These are phyloP conservation scores for Phialocephala subalpina DNA, from an alignment of 2,329 filamentous ascomycete genomes.

Conservation along the genomic window DNA sequence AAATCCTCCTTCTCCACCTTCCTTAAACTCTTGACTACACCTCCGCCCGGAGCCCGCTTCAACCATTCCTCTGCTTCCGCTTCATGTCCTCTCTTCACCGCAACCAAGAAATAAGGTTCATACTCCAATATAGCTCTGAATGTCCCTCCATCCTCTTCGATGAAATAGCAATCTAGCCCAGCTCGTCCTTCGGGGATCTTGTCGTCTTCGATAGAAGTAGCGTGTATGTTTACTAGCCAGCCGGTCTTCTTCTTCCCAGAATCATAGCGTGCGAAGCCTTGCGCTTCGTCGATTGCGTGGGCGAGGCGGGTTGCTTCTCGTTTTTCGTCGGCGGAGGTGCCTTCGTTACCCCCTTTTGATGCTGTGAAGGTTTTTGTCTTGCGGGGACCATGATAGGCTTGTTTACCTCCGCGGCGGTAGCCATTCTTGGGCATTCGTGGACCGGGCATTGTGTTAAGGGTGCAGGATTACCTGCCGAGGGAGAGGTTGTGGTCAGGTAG, in stretches of 20 bases:
- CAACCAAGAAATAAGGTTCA: conserved; percentile 94
- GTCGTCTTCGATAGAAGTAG: conserved; percentile 85
- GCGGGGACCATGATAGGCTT: conserved; percentile 73
- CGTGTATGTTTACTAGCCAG: conserved; percentile 96
- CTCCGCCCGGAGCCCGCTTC: conserved; percentile 78
- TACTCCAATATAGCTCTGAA: conserved; percentile 98
- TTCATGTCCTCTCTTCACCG: conserved; percentile 87
- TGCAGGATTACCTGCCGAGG: conserved; percentile 23
- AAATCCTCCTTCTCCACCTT: conserved; percentile 92
- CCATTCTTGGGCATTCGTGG: conserved; percentile 71
- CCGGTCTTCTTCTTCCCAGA: conserved; percentile 82
- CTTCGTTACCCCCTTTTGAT: conserved; percentile 78
- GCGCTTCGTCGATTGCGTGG: conserved; percentile 89
- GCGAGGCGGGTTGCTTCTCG: conserved; percentile 85
- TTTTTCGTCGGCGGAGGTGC: conserved; percentile 91
- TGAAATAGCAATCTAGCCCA: conserved; percentile 96
- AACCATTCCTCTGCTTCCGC: conserved; percentile 97
- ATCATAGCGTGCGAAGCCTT: conserved; percentile 94
- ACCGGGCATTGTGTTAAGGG: conserved; percentile 56
- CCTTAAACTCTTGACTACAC: conserved; percentile 79
- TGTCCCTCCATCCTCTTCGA: conserved; percentile 81
- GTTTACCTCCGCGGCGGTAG: conserved; percentile 72
- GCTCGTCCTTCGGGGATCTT: conserved; percentile 84
- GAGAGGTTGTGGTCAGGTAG: conserved; percentile 24
- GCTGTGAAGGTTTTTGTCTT: conserved; percentile 82